Percentiles rank a stretch among this genome's conserved stretches.
Evolutionary conservation across 2,329 filamentous ascomycete species (phyloP).

Genomic region (Neoscytalidium dimidiatum): DNA sequence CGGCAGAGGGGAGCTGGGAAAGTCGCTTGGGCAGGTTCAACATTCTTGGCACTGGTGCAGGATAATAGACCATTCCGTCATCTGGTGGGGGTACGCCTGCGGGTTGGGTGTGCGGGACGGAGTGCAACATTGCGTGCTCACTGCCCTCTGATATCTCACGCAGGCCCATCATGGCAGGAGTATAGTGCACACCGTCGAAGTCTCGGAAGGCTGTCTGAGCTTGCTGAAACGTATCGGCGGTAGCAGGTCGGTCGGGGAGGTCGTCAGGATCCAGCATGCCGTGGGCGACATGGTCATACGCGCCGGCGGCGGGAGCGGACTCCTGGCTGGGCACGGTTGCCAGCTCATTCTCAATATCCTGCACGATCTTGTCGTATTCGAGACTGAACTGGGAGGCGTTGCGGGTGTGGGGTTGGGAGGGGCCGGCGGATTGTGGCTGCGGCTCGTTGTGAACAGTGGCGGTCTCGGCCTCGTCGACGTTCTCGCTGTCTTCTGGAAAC

Average conservation of each 20-base stretch:
- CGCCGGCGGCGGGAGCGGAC: conserved; percentile 4
- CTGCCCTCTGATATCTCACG: conserved; percentile 27
- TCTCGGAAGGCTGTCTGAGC: conserved; percentile 70
- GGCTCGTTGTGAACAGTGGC: conserved; percentile 12
- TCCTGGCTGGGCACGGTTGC: conserved; percentile 22
- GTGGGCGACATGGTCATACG: neutral
- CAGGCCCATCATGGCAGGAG: conserved; percentile 43
- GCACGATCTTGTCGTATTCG: conserved; percentile 39
- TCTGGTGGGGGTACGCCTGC: conserved; percentile 57
- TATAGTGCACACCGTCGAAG: conserved; percentile 79
- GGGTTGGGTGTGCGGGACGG: conserved; percentile 25
- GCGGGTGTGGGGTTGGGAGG: conserved; percentile 1
- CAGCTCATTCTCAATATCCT: conserved; percentile 32
- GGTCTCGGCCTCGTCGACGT: conserved; percentile 25
- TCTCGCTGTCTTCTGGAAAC: conserved; percentile 40
- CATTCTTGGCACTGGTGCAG: conserved; percentile 90
- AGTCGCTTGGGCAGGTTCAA: conserved; percentile 88
- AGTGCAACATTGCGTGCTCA: conserved; percentile 50
- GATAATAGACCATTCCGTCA: conserved; percentile 90
- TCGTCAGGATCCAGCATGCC: conserved; percentile 18
- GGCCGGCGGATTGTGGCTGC: neutral
- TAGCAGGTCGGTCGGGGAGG: conserved; percentile 49
- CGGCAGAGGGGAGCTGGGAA: conserved; percentile 69
- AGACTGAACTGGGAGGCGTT: conserved; percentile 30
- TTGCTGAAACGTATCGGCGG: conserved; percentile 65